Conservation (phyloP, 768 basidiomycete genomes). For the Leccinum broughii region DNA sequence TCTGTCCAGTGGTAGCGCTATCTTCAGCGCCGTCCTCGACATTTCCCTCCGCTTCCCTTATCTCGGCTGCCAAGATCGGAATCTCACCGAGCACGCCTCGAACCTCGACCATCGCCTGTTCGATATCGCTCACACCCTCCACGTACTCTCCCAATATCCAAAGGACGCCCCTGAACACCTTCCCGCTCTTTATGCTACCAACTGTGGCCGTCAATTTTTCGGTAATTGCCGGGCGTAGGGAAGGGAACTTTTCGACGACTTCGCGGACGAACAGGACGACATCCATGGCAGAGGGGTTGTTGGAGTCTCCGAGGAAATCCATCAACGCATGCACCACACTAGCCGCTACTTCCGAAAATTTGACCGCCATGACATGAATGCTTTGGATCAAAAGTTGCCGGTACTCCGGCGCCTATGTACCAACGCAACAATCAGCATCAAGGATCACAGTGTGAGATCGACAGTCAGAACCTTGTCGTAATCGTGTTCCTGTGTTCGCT, state of each 20-base stretch:
- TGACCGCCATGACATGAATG: constrained; percentile 94
- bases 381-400: constrained; percentile 95
- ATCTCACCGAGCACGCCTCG: constrained; percentile 91
- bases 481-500: constrained; percentile 87
- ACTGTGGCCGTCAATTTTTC: constrained; percentile 83
- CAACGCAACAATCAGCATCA: neutral
- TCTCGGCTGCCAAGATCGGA: constrained; percentile 93
- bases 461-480: constrained; percentile 74
- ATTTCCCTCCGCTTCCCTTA: constrained; percentile 65
- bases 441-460: neutral
- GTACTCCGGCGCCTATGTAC: constrained; percentile 81
- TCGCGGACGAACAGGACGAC: constrained; percentile 90
- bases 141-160: constrained; percentile 99
- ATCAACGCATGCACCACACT: constrained; percentile 92
- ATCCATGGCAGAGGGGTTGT: constrained; percentile 92
- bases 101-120: constrained; percentile 71
- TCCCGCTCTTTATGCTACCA: constrained; percentile 89
- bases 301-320: constrained; percentile 94
- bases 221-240: constrained; percentile 76
- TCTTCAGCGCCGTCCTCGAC: constrained; percentile 47
- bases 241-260: constrained; percentile 97
- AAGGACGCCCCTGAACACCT: constrained; percentile 93
- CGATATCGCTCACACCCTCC: constrained; percentile 63
- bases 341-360: constrained; percentile 95
- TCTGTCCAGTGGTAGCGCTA: constrained; percentile 34